A percentile compares a stretch with the other conserved stretches of the same genome.
phyloP scores from a whole-genome alignment of 305 asterid genomes.

The Andrographis paniculata region DNA sequence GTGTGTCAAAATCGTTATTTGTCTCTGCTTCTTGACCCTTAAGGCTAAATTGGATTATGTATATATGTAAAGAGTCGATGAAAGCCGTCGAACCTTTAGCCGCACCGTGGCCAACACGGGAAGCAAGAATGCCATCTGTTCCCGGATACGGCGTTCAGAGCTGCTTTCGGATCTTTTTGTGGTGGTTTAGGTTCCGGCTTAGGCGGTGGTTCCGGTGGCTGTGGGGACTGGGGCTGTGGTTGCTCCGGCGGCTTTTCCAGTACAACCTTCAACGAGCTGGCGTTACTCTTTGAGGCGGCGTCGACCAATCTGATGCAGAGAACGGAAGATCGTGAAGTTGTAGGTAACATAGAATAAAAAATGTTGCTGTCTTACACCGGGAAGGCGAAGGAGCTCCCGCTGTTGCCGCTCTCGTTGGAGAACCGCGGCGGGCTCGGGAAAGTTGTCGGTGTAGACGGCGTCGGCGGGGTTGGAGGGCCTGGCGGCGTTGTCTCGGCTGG shows the following conservation, averaged over 20 bases:
- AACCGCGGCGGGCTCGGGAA: slow-evolving; percentile 34
- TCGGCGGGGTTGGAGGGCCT: neutral
- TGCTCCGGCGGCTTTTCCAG: slow-evolving; percentile 33
- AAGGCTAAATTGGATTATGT: too few relatives aligned
- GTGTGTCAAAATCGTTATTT: too few relatives aligned
- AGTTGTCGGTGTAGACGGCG: neutral
- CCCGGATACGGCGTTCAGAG: slow-evolving; percentile 19
- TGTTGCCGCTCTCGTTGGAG: slow-evolving; percentile 50
- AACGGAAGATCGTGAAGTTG: neutral
- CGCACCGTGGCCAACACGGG: slow-evolving; percentile 51
- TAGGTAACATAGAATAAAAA: neutral
- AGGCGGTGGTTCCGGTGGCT: slow-evolving; percentile 11
- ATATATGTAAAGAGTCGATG: too few relatives aligned
- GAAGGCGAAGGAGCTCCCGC: slow-evolving; percentile 76
- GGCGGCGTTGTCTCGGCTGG: neutral
- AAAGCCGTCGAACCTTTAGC: slow-evolving; percentile 22
- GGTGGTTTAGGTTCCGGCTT: slow-evolving; percentile 12
- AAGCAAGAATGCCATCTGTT: slow-evolving; percentile 48
- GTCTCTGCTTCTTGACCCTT: too few relatives aligned
- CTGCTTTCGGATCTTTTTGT: slow-evolving; percentile 5
- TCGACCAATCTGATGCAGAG: slow-evolving; percentile 40
- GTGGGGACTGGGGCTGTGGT: slow-evolving; percentile 9
- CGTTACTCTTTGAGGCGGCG: slow-evolving; percentile 25
- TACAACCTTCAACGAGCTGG: slow-evolving; percentile 28
- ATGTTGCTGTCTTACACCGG: slow-evolving; percentile 78